Conservation (phyloP, 2,329 filamentous ascomycete species). For the Apiospora sp. region DNA sequence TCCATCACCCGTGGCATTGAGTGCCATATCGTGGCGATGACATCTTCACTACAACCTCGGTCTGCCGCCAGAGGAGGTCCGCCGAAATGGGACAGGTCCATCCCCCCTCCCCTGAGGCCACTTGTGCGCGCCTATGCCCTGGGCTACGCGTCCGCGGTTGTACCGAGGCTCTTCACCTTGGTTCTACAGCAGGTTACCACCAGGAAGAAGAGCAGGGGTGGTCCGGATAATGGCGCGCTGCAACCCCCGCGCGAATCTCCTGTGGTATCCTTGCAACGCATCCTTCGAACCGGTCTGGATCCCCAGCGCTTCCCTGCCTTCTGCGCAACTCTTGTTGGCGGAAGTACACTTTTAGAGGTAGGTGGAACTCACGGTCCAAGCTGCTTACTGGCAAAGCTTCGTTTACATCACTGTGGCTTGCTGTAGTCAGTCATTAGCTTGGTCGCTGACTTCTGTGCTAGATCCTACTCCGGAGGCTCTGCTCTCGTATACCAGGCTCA, state of each 20-base stretch:
- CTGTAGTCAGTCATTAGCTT: neutral
- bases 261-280: constrained; percentile 45
- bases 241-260: constrained; percentile 39
- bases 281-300: constrained; percentile 61
- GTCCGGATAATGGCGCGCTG: constrained; percentile 35
- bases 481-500: constrained; percentile 35
- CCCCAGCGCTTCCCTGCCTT: constrained; percentile 67
- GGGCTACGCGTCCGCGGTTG: constrained; percentile 67
- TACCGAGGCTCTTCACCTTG: constrained; percentile 63
- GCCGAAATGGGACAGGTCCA: constrained; percentile 40
- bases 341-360: constrained; percentile 68
- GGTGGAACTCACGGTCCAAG: constrained; percentile 32
- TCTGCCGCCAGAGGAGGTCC: constrained; percentile 29
- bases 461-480: constrained; percentile 37
- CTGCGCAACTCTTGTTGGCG: constrained; percentile 67
- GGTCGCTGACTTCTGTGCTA: constrained; percentile 25
- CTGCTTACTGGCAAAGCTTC: neutral
- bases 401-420: constrained; percentile 2
- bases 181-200: constrained; percentile 58
- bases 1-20: neutral
- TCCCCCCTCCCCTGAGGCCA: constrained; percentile 62
- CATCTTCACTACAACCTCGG: constrained; percentile 34
- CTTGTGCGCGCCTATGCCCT: constrained; percentile 66
- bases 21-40: constrained; percentile 35
- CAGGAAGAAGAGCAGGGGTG: constrained; percentile 40